Evolutionary conservation across 73 alveolate species (phyloP).

Genomic region (Uronychia binucleata): DNA sequence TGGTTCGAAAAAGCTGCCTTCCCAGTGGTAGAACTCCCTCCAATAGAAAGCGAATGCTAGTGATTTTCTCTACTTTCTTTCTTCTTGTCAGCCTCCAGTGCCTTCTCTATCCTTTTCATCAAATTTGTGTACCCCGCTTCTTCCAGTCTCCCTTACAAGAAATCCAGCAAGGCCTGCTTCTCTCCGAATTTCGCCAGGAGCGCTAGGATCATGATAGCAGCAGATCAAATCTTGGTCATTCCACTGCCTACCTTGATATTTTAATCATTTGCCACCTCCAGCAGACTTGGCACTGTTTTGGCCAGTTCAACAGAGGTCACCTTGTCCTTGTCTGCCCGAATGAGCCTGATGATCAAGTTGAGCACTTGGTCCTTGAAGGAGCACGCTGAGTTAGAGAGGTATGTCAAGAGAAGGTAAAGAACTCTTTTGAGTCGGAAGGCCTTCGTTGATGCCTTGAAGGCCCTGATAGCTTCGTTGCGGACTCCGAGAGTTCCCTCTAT

Average conservation of each 20-base stretch:
- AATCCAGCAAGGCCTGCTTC: not conserved
- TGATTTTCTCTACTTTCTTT: not conserved
- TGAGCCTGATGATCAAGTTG: not conserved
- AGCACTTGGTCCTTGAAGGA: not conserved
- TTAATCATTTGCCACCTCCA: not conserved
- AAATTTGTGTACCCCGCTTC: not conserved
- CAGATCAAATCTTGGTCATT: not conserved
- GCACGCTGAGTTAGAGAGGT: not conserved
- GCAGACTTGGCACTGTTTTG: not conserved
- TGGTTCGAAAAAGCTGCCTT: too few relatives aligned
- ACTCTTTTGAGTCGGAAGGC: not conserved
- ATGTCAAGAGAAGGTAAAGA: not conserved
- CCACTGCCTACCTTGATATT: not conserved
- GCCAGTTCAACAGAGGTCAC: not conserved
- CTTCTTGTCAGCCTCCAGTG: not conserved
- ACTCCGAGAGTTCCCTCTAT: not conserved
- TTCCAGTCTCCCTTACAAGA: not conserved
- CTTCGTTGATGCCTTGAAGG: not conserved
- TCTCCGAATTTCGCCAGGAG: not conserved
- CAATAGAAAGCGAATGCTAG: too few relatives aligned
- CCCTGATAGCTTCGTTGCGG: not conserved
- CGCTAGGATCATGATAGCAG: not conserved
- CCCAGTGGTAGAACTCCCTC: too few relatives aligned
- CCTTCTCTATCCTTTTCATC: not conserved
- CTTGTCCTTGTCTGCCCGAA: not conserved